Base-by-base conservation (phyloP, 495 filamentous ascomycete genomes). In the Podospora fimiseda region DNA sequence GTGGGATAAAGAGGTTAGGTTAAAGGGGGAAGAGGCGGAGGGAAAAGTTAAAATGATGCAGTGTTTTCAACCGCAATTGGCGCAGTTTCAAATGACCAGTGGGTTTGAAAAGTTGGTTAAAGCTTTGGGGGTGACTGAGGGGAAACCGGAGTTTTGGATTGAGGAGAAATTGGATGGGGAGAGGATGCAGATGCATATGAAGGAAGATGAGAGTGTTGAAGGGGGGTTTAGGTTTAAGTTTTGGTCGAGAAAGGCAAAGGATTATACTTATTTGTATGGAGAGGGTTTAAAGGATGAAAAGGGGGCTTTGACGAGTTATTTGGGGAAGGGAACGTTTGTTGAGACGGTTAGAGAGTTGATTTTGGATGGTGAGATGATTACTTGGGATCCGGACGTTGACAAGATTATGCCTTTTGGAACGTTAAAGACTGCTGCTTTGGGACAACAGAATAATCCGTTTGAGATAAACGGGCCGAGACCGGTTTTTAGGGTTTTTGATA, bases 121-220 rank as follows among this genome's bases (percentile, higher is more conserved):
- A 11, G 82, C 81, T 30, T 82, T 98, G 77, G 74, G 77, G 18
- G 73, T 76, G 0, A 87, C 80, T 1, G 81, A 86, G 43, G 81
- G 87, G 3, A 82, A 91, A 41, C 72, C 79, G 8, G 77, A 82
- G 20, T 97, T 96, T 61, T 98, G 90, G 90, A 92, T 97, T 36
- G 93, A 98, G 64, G 93, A 98, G 73, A 98, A 98, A 68, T 74
- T 98, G 14, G 93, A 98, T 61, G 93, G 93, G 5, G 93, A 98
- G 71, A 78, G 93, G 43, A 95, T 98, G 87, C 93, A 98, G 69
- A 75, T 98, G 58, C 93, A 98, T 61, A 96, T 95, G 88, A 68
- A 77, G 19, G 76, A 87, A 38, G 90, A 95, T 53, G 70, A 80
- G 11, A 71, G 65, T 3, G 69, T 80, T 0, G 75, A 80, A 0